Evolutionary conservation across 345 rosid species (phyloP), one percentile per base, ranked within the genome.

Genomic region (Pistacia atlantica): DNA sequence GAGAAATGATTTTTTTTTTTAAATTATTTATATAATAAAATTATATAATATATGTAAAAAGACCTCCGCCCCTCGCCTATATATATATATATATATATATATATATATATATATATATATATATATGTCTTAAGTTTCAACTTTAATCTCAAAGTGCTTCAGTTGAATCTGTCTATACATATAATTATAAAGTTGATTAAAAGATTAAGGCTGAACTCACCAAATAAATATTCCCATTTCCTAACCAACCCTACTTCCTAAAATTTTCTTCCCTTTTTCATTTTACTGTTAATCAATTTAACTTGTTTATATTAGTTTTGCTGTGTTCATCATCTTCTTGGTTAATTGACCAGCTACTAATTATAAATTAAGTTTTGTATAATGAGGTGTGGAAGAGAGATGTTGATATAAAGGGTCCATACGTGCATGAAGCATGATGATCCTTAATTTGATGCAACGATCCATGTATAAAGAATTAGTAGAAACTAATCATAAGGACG

Each of bases 131-230:
- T 69, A 65, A 33, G 65, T 51, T 63, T 63, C 31, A 65, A 22
- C 83, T 79, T 79, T 52, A 80, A 63, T 77, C 75, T 55, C 14
- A 77, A 77, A 64, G 45, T 77, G 71, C 77, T 73, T 76, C 73
- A 54, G 49, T 73, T 81, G 77, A 84, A 76, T 0, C 58, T 46
- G 33, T 49, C 35, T 49, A 5, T 66, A n/a, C 56, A 37, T 78
- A 58, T 65, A 72, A 74, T 66, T 80, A 58, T 67, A 68, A 79
- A 71, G 78, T 56, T 77, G 67, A 37, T 72, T 58, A 83, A 64
- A 79, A 75, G 74, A 82, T 82, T 72, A 75, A 75, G 65, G 31
- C 62, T 65, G 55, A 64, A n/a, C 55, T 55, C 31, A 56, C 67
- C 55, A 55, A 54, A 65, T 42, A 55, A 54, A 56, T 42, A 42